These are phyloP conservation scores for Cyberlindnera americana DNA, from an alignment of 805 yeast genomes.

Conservation along the genomic window DNA sequence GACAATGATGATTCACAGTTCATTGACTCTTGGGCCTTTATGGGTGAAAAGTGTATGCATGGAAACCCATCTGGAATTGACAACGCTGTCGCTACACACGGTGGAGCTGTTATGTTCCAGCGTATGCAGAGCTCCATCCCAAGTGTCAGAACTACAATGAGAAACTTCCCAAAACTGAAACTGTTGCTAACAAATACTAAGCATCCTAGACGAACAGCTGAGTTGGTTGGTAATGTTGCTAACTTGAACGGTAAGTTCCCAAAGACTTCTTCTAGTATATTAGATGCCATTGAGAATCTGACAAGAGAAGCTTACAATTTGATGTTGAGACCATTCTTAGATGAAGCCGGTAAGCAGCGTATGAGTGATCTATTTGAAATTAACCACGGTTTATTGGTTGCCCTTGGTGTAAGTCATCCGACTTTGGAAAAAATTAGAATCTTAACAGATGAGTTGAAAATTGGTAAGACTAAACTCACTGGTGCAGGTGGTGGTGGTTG, in stretches of 20 bases:
- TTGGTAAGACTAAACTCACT: constrained; percentile 91
- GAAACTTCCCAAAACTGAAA: constrained; percentile 69
- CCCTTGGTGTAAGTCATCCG: constrained; percentile 92
- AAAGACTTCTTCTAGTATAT: constrained; percentile 48
- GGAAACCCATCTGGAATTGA: constrained; percentile 97
- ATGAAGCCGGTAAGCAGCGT: constrained; percentile 34
- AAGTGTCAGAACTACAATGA: constrained; percentile 62
- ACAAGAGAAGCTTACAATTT: constrained; percentile 69
- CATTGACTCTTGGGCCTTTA: constrained; percentile 81
- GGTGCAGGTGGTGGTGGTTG: constrained; percentile 99
- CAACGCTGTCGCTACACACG: constrained; percentile 92
- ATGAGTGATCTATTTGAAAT: constrained; percentile 65
- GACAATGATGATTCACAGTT: constrained; percentile 46
- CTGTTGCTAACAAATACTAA: constrained; percentile 79
- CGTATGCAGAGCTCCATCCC: constrained; percentile 52
- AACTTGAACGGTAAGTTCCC: constrained; percentile 51
- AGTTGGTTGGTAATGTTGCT: constrained; percentile 74
- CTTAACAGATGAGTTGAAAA: constrained; percentile 53
- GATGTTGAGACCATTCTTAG: constrained; percentile 51
- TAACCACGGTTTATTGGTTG: constrained; percentile 82
- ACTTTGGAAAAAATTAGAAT: constrained; percentile 72
- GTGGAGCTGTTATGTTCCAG: constrained; percentile 92
- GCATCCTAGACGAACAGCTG: constrained; percentile 85
- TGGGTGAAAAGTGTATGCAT: constrained; percentile 94
- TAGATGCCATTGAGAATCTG: constrained; percentile 73